Evolutionary conservation across 169 alveolate genomes (phyloP).

Genomic region (Eimeria acervulina): DNA sequence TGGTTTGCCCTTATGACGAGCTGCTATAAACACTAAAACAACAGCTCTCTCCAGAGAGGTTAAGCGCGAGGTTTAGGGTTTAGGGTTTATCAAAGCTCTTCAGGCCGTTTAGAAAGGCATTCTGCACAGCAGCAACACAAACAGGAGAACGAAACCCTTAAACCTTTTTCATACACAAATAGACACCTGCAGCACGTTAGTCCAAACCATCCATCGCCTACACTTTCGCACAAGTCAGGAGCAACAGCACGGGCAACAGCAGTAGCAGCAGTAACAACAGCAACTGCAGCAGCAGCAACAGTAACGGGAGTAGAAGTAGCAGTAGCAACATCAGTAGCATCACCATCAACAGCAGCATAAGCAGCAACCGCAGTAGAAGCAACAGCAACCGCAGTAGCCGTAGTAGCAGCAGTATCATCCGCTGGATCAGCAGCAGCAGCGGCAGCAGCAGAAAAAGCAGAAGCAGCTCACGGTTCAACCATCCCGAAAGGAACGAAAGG

Average conservation of each 20-base stretch:
- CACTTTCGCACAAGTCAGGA: background rate
- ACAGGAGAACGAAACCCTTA: background rate
- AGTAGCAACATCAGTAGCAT: background rate
- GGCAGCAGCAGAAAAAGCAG: background rate
- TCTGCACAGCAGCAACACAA: conserved; percentile 1
- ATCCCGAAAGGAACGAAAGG: background rate
- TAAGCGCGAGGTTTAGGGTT: background rate
- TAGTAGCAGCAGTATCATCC: background rate
- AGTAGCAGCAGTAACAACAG: background rate
- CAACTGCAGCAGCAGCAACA: too few species aligned
- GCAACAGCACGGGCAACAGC: background rate
- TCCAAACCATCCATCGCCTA: too few species aligned
- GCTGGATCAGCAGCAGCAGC: background rate
- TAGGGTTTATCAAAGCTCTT: background rate
- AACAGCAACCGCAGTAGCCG: background rate
- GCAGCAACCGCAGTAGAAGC: background rate
- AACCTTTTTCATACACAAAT: background rate
- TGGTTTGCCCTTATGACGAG: too few species aligned
- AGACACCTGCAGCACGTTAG: too few species aligned
- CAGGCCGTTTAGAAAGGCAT: background rate
- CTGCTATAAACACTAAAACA: background rate
- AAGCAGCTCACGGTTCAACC: background rate
- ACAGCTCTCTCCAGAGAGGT: background rate
- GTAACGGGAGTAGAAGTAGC: background rate
- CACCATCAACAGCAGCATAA: background rate